Base-by-base conservation (phyloP, 2,329 filamentous ascomycete species). In the Didymella exigua region DNA sequence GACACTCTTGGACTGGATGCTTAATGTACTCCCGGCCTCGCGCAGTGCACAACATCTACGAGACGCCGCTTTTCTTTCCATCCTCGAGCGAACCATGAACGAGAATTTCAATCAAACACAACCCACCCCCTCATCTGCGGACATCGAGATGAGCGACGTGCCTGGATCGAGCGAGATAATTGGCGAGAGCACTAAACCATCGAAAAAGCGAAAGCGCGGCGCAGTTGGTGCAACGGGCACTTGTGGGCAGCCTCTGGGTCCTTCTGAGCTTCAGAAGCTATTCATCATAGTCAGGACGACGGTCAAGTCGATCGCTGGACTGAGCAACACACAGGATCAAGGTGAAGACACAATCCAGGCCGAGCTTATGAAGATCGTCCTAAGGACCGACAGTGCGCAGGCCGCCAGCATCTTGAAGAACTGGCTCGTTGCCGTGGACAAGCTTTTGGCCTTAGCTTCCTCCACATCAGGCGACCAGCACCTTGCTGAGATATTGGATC, bases 1-100 rank as follows among this genome's bases (percentile, higher is more conserved):
- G 89, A 79, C 77, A 26, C 81, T 91, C 30, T 71, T 92, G 21
- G 78, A 79, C 38, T 82, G 81, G 54, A 78, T 89, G 42, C 81
- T 90, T 49, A 77, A 81, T 44, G 77, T 85, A n/a, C 84, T 93
- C 16, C 87, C 90, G 0, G 77, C 86, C 0, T 86, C 89, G 40
- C 87, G 85, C 10, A 79, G 90, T 21, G 89, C 90, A 8, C 86
- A 86, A 54, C 86, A 89, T 4, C 80, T 96, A 6, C 86, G 85
- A 19, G 87, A 92, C 54, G 81, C 87, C 52, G 82, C 85, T 40
- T 90, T 96, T 48, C 76, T 89, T 29, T 75, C 77, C 1, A 83
- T 91, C 9, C 71, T 96, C 36, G 85, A 87, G 63, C 83, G 85
- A 63, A 84, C 87, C 0, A 75, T 92, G 42, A 80, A 84, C 42